Conservation (phyloP, 257 asterid species). For the Solanum habrochaites region DNA sequence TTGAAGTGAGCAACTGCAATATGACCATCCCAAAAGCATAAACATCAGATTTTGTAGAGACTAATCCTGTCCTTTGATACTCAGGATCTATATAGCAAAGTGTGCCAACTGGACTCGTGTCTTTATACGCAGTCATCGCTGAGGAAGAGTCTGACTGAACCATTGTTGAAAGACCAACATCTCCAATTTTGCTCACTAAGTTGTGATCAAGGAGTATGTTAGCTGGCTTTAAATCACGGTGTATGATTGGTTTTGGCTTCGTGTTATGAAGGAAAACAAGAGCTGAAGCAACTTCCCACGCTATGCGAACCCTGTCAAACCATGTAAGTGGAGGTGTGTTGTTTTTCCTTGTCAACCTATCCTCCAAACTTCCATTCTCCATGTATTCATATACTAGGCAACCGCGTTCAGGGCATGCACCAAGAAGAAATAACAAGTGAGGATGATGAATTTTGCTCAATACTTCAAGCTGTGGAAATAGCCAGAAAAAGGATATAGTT, state of each 20-base stretch:
- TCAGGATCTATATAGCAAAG: slow-evolving; percentile 86
- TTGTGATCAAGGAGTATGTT: slow-evolving; percentile 81
- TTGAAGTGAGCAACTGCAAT: slow-evolving; percentile 65
- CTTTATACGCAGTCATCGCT: slow-evolving; percentile 17
- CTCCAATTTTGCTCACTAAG: slow-evolving; percentile 77
- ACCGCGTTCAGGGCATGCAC: slow-evolving; percentile 66
- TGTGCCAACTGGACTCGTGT: slow-evolving; percentile 54
- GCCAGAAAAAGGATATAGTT: not conserved
- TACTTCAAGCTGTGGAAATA: slow-evolving; percentile 50
- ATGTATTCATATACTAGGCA: slow-evolving; percentile 85
- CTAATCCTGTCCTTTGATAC: slow-evolving; percentile 70
- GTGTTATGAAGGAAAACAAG: slow-evolving; percentile 70
- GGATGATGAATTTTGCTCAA: slow-evolving; percentile 80
- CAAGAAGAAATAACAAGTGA: slow-evolving; percentile 70
- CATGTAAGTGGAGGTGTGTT: slow-evolving; percentile 57
- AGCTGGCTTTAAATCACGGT: slow-evolving; percentile 89
- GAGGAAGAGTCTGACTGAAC: slow-evolving; percentile 28
- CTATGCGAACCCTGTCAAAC: slow-evolving; percentile 69
- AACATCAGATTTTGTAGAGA: slow-evolving; percentile 62
- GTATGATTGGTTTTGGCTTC: slow-evolving; percentile 64
- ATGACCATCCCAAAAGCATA: slow-evolving; percentile 74
- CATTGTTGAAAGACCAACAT: slow-evolving; percentile 70
- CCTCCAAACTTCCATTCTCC: slow-evolving; percentile 89
- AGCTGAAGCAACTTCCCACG: slow-evolving; percentile 86
- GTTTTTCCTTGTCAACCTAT: slow-evolving; percentile 37